Percentiles rank a stretch among this genome's conserved stretches.
Evolutionary conservation across 106 monocot genomes (phyloP).

Genomic region (Platanthera guangdongensis): DNA sequence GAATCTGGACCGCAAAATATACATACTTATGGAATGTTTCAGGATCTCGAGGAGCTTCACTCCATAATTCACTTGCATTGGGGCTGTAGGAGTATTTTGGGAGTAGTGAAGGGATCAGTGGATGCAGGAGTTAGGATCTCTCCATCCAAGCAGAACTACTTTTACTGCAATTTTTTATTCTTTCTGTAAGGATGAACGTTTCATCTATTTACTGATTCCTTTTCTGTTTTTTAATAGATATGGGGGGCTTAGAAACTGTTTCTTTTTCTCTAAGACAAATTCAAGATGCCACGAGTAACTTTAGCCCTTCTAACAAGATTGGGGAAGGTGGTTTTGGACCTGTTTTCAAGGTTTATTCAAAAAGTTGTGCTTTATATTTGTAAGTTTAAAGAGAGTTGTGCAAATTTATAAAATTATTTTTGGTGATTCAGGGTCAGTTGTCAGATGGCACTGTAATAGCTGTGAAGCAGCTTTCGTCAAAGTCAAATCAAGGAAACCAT

Average conservation of each 20-base stretch:
- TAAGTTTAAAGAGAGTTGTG: not conserved
- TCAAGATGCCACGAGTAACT: constrained; percentile 25
- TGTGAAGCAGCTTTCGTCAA: constrained; percentile 33
- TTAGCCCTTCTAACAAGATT: constrained; percentile 21
- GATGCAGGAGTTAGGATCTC: not conserved
- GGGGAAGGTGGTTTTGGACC: constrained; percentile 33
- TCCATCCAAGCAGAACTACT: not conserved
- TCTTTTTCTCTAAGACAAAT: constrained; percentile 24
- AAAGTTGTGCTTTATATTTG: not conserved
- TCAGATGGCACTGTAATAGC: constrained; percentile 23
- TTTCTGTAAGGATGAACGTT: not conserved
- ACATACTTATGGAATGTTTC: too few species aligned
- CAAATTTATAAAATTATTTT: not conserved
- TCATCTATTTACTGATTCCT: constrained; percentile 2
- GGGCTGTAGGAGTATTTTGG: too few species aligned
- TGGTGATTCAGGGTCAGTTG: constrained; percentile 12
- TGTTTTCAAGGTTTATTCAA: constrained; percentile 26
- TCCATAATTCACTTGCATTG: too few species aligned
- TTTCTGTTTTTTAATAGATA: constrained; percentile 13
- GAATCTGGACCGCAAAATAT: too few species aligned
- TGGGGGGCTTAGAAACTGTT: constrained; percentile 17
- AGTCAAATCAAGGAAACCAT: constrained; percentile 31
- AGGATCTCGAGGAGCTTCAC: too few species aligned
- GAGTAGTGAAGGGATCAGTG: too few species aligned
- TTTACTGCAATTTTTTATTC: not conserved